A percentile compares a stretch with the other conserved stretches of the same genome.
Evolutionary conservation across 495 filamentous ascomycete species (phyloP).

Genomic region (Aspergillus nidulans): DNA sequence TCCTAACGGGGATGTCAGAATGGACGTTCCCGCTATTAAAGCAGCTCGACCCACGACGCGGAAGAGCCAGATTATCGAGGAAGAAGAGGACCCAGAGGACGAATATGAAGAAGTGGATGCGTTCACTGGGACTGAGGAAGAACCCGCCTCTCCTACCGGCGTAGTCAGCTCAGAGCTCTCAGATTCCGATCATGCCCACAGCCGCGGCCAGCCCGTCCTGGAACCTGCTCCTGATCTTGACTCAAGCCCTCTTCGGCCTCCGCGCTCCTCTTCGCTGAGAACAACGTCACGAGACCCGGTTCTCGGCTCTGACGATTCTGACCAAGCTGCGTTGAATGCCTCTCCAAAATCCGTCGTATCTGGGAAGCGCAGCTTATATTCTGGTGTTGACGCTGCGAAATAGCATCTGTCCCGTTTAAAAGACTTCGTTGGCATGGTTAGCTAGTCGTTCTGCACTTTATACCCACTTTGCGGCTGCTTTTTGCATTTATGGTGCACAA

Average conservation of each 20-base stretch:
- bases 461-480: constrained; percentile 29
- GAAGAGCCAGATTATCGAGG: constrained; percentile 67
- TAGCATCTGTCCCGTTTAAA: constrained; percentile 7
- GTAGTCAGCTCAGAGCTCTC: constrained; percentile 17
- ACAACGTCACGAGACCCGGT: constrained; percentile 14
- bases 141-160: constrained; percentile 26
- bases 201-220: constrained; percentile 22
- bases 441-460: constrained; percentile 23
- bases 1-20: constrained; percentile 32
- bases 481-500: constrained; percentile 18
- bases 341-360: constrained; percentile 12
- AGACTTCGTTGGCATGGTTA: constrained; percentile 13
- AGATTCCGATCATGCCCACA: constrained; percentile 15
- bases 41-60: constrained; percentile 56
- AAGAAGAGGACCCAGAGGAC: constrained; percentile 78
- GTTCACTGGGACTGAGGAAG: constrained; percentile 55
- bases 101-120: constrained; percentile 68
- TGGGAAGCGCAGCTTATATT: constrained; percentile 1
- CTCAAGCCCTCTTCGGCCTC: constrained; percentile 29
- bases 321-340: neutral
- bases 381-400: neutral
- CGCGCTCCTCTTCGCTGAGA: constrained; percentile 37
- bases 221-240: constrained; percentile 35
- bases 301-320: constrained; percentile 6
- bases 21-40: constrained; percentile 49